Percentiles rank a stretch among this genome's conserved stretches.
Conservation (phyloP, 257 asterid genomes). For the Cordia subcordata region DNA sequence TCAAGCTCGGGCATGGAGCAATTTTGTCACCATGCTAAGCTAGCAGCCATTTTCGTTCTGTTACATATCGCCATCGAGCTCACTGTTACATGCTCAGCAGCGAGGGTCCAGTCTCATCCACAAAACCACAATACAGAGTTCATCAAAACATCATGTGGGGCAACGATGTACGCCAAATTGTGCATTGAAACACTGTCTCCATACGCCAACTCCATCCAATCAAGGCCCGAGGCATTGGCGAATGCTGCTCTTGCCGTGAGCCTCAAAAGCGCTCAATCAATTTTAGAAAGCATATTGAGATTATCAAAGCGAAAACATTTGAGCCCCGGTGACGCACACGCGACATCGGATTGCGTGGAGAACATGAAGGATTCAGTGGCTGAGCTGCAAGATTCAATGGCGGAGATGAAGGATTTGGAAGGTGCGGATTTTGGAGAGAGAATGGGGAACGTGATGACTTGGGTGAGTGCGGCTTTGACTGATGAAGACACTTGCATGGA, state of each 20-base stretch:
- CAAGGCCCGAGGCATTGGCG: not conserved
- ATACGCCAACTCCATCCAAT: not conserved
- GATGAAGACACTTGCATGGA: slow-evolving; percentile 26
- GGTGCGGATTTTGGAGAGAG: slow-evolving; percentile 14
- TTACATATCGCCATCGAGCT: not conserved
- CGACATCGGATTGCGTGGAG: slow-evolving; percentile 16
- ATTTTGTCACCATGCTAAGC: not conserved
- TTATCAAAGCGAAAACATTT: not conserved
- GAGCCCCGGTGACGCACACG: slow-evolving; percentile 15
- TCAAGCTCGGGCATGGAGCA: not conserved
- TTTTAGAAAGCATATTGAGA: not conserved
- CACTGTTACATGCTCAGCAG: not conserved
- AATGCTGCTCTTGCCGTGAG: slow-evolving; percentile 1
- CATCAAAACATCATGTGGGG: slow-evolving; percentile 6
- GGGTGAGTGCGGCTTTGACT: slow-evolving; percentile 27
- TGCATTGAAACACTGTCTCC: slow-evolving; percentile 2
- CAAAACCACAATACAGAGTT: not conserved
- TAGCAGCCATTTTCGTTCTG: not conserved
- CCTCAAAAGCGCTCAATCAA: not conserved
- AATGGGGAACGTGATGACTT: slow-evolving; percentile 21
- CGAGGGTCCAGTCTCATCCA: not conserved
- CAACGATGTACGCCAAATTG: not conserved
- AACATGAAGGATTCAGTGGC: slow-evolving; percentile 12
- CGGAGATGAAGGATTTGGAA: slow-evolving; percentile 15
- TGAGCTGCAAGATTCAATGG: slow-evolving; percentile 11